Evolutionary conservation across 495 filamentous ascomycete genomes (phyloP).

Genomic region (Mycothermus thermophilus): DNA sequence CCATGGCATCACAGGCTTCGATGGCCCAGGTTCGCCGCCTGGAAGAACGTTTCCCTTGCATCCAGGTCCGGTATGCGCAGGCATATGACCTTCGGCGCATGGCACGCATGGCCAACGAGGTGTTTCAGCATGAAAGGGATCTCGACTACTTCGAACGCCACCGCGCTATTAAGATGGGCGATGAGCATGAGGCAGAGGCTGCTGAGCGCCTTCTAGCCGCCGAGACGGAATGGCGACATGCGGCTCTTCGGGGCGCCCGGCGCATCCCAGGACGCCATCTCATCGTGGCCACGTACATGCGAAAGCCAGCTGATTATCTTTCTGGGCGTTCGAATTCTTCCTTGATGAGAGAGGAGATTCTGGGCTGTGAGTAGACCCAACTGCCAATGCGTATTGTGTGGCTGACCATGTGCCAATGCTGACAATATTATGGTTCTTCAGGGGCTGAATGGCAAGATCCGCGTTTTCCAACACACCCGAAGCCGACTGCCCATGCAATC

Average conservation of each 20-base stretch:
- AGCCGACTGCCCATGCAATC: too few species aligned
- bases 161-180: background rate
- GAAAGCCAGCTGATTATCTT: background rate
- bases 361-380: too few species aligned
- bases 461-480: background rate
- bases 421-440: too few species aligned
- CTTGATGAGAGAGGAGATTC: background rate
- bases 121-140: constrained; percentile 1
- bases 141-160: background rate
- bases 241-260: background rate
- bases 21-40: too few species aligned
- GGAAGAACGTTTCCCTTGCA: background rate
- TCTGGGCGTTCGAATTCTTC: background rate
- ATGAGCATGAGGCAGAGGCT: background rate
- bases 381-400: too few species aligned
- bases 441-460: constrained; percentile 5
- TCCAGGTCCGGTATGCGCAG: background rate
- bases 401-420: too few species aligned
- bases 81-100: background rate
- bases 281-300: background rate
- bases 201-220: background rate
- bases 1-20: too few species aligned
- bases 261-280: background rate
- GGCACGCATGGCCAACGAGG: constrained; percentile 3
- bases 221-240: background rate